Base-by-base conservation (phyloP, 768 basidiomycete genomes). In the Lactarius trivialis region DNA sequence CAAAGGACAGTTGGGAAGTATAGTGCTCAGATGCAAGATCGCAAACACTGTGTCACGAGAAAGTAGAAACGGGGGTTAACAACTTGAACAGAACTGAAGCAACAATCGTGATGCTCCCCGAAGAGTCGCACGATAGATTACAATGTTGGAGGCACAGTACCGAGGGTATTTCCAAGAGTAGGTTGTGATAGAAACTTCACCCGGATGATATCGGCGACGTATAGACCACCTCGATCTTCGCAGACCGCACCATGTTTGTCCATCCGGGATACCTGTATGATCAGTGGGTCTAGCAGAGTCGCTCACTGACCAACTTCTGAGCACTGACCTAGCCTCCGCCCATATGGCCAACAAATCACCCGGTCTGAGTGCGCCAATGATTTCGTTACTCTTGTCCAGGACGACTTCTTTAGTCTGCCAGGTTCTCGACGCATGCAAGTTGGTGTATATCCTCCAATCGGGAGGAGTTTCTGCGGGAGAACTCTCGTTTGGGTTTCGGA, bases 221-320 rank as follows among this genome's bases (percentile, higher is more conserved):
- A 24, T 34, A 58, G 37, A 58, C 33, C 49, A 58, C 58, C 7
- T 58, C 56, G 24, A 49, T 49, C 33, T 36, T 50, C 34, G 56
- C 56, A 2, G 45, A 50, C 21, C 45, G 48, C 21, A 58, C 58
- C 7, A 12, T 7, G 17, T 58, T 37, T 19, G 30, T 17, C 58
- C 49, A 58, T 37, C 49, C 51, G 32, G 30, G 51, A 21, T n/a
- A 52, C 30, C 51, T 52, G 24, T 12, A 24, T 24, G 12, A 32
- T 52, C 9, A 24, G 17, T 32, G 30, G 17, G 51, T 34, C 53
- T 54, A 7, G 28, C 32, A 19, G 4, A 21, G n/a, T 15, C 34
- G 6, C 17, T 14, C 21, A 32, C 34, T 12, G 34, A 15, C 21
- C n/a, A 9, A 14, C 24, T 32, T 51, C 17, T 8, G 19, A 11